Percentiles rank a stretch among this genome's conserved stretches.
These are phyloP conservation scores for Chlamydomonas sp. DNA, from an alignment of 139 green algal genomes.

Conservation along the genomic window DNA sequence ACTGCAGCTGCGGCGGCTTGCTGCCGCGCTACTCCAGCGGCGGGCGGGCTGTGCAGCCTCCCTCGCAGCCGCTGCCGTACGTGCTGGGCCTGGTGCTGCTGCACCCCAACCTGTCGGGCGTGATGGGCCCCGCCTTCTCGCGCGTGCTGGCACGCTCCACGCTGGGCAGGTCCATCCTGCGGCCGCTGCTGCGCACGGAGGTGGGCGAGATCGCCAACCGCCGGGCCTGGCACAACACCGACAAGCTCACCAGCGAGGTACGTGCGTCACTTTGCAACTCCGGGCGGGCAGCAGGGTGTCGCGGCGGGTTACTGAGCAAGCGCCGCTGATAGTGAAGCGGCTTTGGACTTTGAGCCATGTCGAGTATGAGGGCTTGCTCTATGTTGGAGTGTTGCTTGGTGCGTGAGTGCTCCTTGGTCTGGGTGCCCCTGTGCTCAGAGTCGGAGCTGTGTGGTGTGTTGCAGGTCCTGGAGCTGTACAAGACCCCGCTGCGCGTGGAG, in stretches of 20 bases:
- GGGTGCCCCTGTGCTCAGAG: too few species aligned
- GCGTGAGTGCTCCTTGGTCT: too few species aligned
- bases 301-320: too few species aligned
- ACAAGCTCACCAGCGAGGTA: conserved; percentile 64
- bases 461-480: conserved; percentile 79
- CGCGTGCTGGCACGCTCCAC: conserved; percentile 64
- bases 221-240: conserved; percentile 70
- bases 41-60: background rate
- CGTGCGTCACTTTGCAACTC: background rate
- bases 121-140: conserved; percentile 55
- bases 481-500: conserved; percentile 65
- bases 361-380: too few species aligned
- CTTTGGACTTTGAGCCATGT: too few species aligned
- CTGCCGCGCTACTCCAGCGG: background rate
- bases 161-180: conserved; percentile 76
- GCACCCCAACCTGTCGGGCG: conserved; percentile 63
- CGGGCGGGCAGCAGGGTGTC: too few species aligned
- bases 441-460: too few species aligned
- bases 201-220: conserved; percentile 75
- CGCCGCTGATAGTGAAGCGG: too few species aligned
- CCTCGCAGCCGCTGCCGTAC: background rate
- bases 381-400: too few species aligned
- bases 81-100: conserved; percentile 67
- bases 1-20: conserved; percentile 5
- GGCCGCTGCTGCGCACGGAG: conserved; percentile 78